Evolutionary conservation across 2,329 filamentous ascomycete species (phyloP), one percentile per base, ranked within the genome.

Genomic region (Samsoniella hepiali): DNA sequence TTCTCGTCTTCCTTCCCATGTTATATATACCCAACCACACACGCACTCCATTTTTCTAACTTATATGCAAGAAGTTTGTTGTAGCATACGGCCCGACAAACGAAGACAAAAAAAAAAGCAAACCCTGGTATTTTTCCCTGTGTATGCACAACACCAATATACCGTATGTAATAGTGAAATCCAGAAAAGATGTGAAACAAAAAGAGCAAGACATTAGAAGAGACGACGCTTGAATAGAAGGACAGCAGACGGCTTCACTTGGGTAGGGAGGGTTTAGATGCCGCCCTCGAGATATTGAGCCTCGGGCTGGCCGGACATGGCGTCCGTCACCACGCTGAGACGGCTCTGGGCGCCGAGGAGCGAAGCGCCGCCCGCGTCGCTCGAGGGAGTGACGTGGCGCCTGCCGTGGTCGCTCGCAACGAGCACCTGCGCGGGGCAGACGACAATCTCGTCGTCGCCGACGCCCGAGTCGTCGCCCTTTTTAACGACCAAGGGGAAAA

Each of bases 401-500:
- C 68, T 71, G 65, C 66, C 71, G 68, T 79, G 74, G 56, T 82
- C 74, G 70, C 78, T 74, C 69, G 89, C 90, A 50, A 97, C 86
- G 65, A 98, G 84, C 42, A 99, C 95, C 76, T 98, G 94, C 7
- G 96, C 95, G 10, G 94, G 94, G 73, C 90, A 96, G 51, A 99
- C 92, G 54, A 98, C 93, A 67, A 96, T 91, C 81, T 98, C 93
- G 68, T 97, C 93, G 62, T 97, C 92, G 62, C 93, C 94, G 60
- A 89, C 84, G 31, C 93, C 95, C 47, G 82, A 81, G 73, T 98
- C 94, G 71, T 96, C 91, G 60, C 93, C 94, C 80, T 95, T 96
- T 80, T 97, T 97, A 70, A 98, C 91, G 22, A 99, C 94, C 1
- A 98, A 84, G 10, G 96, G 96, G 81, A 99, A 99, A 47, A 99